Base-by-base conservation (phyloP, 1,139 yeast species). In the Candida sp. region DNA sequence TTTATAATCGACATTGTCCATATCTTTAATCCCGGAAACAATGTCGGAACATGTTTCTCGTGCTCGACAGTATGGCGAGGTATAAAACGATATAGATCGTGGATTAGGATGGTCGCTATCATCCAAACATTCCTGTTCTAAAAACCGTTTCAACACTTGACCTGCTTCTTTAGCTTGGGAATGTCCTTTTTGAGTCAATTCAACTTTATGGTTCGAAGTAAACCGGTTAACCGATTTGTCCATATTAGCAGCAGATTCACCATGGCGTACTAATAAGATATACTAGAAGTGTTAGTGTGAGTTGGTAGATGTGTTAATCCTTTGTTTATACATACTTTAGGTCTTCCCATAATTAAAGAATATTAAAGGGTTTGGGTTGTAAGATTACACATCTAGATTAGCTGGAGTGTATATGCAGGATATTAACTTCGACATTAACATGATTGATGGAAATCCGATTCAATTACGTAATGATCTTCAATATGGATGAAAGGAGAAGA, bases 221-320 rank as follows among this genome's bases (percentile, higher is more conserved):
- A 75, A 70, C 45, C 84, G 68, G 59, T 90, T 89, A 43, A 90
- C 91, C 2, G 82, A 66, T 57, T 89, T 88, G 61, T 90, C 96
- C 55, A 75, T 79, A 63, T 90, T 90, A 11, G 96, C 95, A 56
- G 87, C 95, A 3, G 93, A 84, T 58, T 90, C 97, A 30, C 97
- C 97, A 60, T 90, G 97, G 53, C 97, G 81, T 9, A 90, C 82
- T 23, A 90, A 70, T 40, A 90, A 68, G 35, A 90, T 88, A 38
- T 89, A 75, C 86, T 82, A 42, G 19, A 15, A 15, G 3, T 15
- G 19, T 15, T 15, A 15, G 19, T 15, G 19, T 15, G 19, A 15
- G 19, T 15, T 15, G 2, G 19, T 15, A 15, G 19, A 15, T 15
- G 19, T 15, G 19, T 2, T 15, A 15, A 15, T 15, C 19, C 19